Evolutionary conservation across 2,329 filamentous ascomycete genomes (phyloP).

Genomic region (Aspergillus sp.): DNA sequence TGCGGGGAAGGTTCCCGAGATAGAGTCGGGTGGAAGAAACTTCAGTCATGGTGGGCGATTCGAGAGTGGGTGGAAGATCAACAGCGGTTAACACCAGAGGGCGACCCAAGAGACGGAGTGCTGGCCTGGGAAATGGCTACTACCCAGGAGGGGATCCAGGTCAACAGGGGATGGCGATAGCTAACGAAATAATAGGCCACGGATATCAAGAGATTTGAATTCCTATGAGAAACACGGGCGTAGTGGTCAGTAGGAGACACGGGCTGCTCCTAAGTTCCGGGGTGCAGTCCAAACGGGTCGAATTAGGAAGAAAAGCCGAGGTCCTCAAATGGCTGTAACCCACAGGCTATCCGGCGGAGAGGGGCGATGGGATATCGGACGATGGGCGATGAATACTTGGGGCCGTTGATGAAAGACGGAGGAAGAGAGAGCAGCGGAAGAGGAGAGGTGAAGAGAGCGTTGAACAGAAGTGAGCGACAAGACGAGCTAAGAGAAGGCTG

Average conservation of each 20-base stretch:
- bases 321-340: slow-evolving; percentile 1
- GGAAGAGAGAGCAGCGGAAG: slow-evolving; percentile 4
- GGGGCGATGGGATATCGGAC: background rate
- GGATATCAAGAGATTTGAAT: slow-evolving; percentile 2
- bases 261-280: slow-evolving; percentile 11
- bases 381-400: background rate
- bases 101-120: background rate
- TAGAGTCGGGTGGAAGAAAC: slow-evolving; percentile 95
- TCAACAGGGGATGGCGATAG: background rate
- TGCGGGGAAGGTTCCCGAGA: slow-evolving; percentile 94
- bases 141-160: slow-evolving; percentile 1
- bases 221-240: slow-evolving; percentile 3
- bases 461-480: slow-evolving; percentile 9
- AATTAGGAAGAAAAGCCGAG: slow-evolving; percentile 1
- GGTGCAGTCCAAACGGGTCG: slow-evolving; percentile 12
- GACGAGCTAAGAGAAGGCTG: slow-evolving; percentile 9
- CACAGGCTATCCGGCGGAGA: background rate
- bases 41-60: slow-evolving; percentile 64
- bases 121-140: slow-evolving; percentile 1
- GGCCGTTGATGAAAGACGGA: background rate
- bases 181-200: background rate
- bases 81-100: slow-evolving; percentile 6
- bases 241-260: background rate
- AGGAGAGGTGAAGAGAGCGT: slow-evolving; percentile 7
- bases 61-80: slow-evolving; percentile 3